Evolutionary conservation across 2,329 filamentous ascomycete genomes (phyloP).

Genomic region (Lasiodiplodia citricola): DNA sequence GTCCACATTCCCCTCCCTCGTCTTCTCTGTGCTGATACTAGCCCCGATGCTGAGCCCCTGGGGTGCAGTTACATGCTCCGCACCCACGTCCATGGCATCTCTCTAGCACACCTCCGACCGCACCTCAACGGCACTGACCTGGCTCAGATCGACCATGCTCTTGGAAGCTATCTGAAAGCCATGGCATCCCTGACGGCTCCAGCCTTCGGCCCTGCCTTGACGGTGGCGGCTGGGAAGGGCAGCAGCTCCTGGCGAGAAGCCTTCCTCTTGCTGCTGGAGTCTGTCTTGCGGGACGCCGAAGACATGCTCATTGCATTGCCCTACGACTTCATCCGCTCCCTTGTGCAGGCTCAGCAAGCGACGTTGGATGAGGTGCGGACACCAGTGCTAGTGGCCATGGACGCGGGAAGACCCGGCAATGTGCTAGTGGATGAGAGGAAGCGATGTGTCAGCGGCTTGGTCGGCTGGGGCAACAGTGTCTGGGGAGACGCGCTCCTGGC

Average conservation of each 20-base stretch:
- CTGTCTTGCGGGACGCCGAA: conserved; percentile 61
- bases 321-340: conserved; percentile 59
- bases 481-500: conserved; percentile 64
- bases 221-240: conserved; percentile 53
- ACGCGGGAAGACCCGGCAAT: conserved; percentile 55
- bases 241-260: conserved; percentile 59
- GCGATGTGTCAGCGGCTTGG: conserved; percentile 55
- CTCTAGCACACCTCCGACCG: conserved; percentile 38
- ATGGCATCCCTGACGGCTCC: conserved; percentile 54
- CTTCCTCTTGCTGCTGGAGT: conserved; percentile 59
- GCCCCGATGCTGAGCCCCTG: conserved; percentile 33
- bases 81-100: conserved; percentile 41
- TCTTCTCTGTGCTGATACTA: conserved; percentile 45
- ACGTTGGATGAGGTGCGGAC: conserved; percentile 57
- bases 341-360: conserved; percentile 44
- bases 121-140: conserved; percentile 43
- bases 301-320: conserved; percentile 64
- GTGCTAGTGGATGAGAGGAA: conserved; percentile 57
- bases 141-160: conserved; percentile 45
- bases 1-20: conserved; percentile 43
- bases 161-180: conserved; percentile 48
- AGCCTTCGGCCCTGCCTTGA: conserved; percentile 57
- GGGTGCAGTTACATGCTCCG: conserved; percentile 43
- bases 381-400: conserved; percentile 58
- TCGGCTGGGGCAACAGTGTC: conserved; percentile 59